Evolutionary conservation across 2,329 filamentous ascomycete species (phyloP).

Genomic region (Tolypocladium capitatum): DNA sequence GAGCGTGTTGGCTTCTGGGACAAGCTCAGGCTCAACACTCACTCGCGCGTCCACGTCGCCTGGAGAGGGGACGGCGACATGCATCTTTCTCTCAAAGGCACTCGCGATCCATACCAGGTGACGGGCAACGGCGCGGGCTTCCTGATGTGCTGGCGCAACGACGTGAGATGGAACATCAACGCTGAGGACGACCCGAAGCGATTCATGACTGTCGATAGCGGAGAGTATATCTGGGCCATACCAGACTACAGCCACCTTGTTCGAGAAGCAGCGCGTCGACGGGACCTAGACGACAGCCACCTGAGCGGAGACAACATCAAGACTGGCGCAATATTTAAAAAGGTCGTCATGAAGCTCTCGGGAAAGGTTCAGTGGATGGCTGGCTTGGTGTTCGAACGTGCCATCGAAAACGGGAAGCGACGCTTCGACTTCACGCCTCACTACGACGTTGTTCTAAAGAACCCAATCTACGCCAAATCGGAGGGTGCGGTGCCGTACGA

Average conservation of each 20-base stretch:
- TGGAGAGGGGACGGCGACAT: slow-evolving; percentile 97
- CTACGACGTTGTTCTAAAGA: slow-evolving; percentile 78
- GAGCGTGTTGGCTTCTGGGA: slow-evolving; percentile 97
- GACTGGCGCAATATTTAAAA: slow-evolving; percentile 80
- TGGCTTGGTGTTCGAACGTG: slow-evolving; percentile 83
- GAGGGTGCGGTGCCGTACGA: slow-evolving; percentile 55
- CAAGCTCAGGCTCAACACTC: slow-evolving; percentile 88
- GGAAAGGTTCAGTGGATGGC: slow-evolving; percentile 89
- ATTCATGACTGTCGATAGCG: slow-evolving; percentile 92
- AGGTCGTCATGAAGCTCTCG: slow-evolving; percentile 96
- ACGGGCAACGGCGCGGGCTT: slow-evolving; percentile 90
- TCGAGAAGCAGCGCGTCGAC: slow-evolving; percentile 43
- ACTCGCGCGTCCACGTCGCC: slow-evolving; percentile 74
- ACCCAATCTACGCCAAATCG: slow-evolving; percentile 58
- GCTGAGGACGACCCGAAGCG: slow-evolving; percentile 76
- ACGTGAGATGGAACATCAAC: slow-evolving; percentile 78
- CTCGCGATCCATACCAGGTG: slow-evolving; percentile 84
- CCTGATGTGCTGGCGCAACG: slow-evolving; percentile 95
- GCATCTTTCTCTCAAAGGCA: slow-evolving; percentile 80
- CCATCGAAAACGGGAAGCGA: slow-evolving; percentile 56
- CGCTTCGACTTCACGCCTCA: slow-evolving; percentile 86
- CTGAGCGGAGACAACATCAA: slow-evolving; percentile 51
- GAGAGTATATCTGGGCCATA: slow-evolving; percentile 86
- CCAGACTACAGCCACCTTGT: slow-evolving; percentile 88
- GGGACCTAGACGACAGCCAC: slow-evolving; percentile 44